phyloP scores from a whole-genome alignment of 768 basidiomycete genomes.

The Rickenella mellea region DNA sequence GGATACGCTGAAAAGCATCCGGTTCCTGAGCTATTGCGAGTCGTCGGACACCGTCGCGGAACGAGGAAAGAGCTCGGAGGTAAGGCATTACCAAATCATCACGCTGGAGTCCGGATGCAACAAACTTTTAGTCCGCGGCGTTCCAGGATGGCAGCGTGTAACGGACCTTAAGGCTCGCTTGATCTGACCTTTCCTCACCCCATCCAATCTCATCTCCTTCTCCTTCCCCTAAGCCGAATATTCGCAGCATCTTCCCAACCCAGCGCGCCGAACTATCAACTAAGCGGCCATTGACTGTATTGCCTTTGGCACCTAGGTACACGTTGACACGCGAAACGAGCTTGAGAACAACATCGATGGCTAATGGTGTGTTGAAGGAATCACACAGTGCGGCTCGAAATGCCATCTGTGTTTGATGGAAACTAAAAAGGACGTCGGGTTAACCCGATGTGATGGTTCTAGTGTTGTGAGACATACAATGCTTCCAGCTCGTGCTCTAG shows the following conservation, averaged over 20 bases:
- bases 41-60: constrained; percentile 83
- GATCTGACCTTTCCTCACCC: constrained; percentile 52
- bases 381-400: constrained; percentile 89
- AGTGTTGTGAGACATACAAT: constrained; percentile 9
- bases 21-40: constrained; percentile 69
- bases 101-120: constrained; percentile 35
- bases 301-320: constrained; percentile 67
- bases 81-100: constrained; percentile 88
- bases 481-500: constrained; percentile 60
- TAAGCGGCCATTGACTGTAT: constrained; percentile 48
- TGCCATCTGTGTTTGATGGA: constrained; percentile 61
- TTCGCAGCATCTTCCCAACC: constrained; percentile 64
- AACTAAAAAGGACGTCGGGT: constrained; percentile 29
- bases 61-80: constrained; percentile 71
- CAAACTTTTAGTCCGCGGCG: constrained; percentile 3
- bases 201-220: constrained; percentile 69
- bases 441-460: constrained; percentile 1
- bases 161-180: constrained; percentile 44
- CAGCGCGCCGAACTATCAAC: constrained; percentile 59
- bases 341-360: constrained; percentile 66
- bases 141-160: not conserved
- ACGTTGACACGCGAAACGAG: constrained; percentile 80
- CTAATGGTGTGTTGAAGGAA: constrained; percentile 91
- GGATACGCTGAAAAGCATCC: constrained; percentile 64
- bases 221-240: constrained; percentile 74